Base-by-base conservation (phyloP, 306 rosid genomes). In the Echinosophora koreensis region DNA sequence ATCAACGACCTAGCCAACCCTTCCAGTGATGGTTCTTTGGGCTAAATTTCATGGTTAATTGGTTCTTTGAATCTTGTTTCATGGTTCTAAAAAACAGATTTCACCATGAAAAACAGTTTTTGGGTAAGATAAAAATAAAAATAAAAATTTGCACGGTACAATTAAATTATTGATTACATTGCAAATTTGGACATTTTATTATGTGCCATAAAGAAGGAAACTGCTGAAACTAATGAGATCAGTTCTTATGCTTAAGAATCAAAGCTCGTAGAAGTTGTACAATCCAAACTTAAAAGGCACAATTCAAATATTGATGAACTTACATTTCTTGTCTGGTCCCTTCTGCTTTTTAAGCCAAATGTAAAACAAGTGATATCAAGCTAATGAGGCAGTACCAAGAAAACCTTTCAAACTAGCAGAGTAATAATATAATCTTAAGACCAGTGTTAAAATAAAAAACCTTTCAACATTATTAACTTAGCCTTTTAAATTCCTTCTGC, bases 361-460 rank as follows among this genome's bases (percentile, higher is more conserved):
- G 22, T 22, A 28, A 18, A n/a, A n/a, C n/a, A n/a, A n/a, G n/a
- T n/a, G n/a, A n/a, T n/a, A n/a, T n/a, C n/a, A n/a, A n/a, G n/a
- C n/a, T n/a, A n/a, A n/a, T n/a, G n/a, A n/a, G n/a, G n/a, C n/a
- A n/a, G n/a, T n/a, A n/a, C n/a, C n/a, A n/a, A n/a, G n/a, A n/a
- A n/a, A 13, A 73, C 12, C 35, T 7, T 46, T 11, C 32, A 35
- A 59, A 60, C 16, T 44, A 22, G 66, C 39, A 56, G 66, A 37
- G 64, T 6, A 22, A 22, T 22, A 22, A 22, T 52, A 54, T 6
- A 17, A 38, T 39, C 18, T 37, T 54, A 18, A 56, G 8, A 22
- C 22, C 76, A 51, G 37, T 11, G 17, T 37, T 70, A 41, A 72
- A 56, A 38, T 39, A 8, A 39, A n/a, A 72, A 72, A 13, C 67